Evolutionary conservation across 176 grass and related monocot genomes (phyloP), one percentile per base, ranked within the genome.

Genomic region (Cenchrus fungigraminus): DNA sequence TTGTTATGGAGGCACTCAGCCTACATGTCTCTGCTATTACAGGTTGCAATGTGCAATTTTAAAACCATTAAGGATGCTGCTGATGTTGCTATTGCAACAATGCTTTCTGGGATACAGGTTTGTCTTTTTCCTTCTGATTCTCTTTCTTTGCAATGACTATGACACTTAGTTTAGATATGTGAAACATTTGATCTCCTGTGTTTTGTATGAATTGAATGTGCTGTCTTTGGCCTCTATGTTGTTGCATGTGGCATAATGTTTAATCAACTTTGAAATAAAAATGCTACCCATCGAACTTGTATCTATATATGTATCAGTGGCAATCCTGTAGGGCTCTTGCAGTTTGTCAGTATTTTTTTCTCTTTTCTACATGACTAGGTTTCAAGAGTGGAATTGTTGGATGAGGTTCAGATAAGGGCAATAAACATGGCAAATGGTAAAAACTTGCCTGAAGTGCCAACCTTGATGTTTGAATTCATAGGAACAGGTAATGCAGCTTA

Each of bases 21-120:
- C 52, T 86, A 61, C 61, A 40, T 80, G n/a, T 15, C 44, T 86
- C 73, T 73, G 40, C 20, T 86, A 53, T 85, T 77, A 87, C 82
- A 95, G 96, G 97, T 95, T 79, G 97, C 93, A 19, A 98, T 98
- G 93, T 98, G 97, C 58, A 98, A 95, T 88, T 98, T 98, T 82
- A 86, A 84, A 88, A 94, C 91, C 22, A 91, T 98, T 49, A 94
- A 98, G 78, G 97, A 98, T 92, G 90, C 97, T 57, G 91, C 93
- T 83, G 93, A 98, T 95, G 97, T 98, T 87, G 97, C 97, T 77
- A 98, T 98, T 89, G 89, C 89, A 46, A 92, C 93, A 70, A 98
- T 98, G 97, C 97, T 87, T 94, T 98, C 93, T 91, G 93, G 97
- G 74, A 95, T 98, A 89, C 97, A 98, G 97, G 96, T 98, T 76